A percentile compares a stretch with the other conserved stretches of the same genome.
These are phyloP conservation scores for Isabelozyma rhagii DNA, from an alignment of 805 yeast species.

Conservation along the genomic window DNA sequence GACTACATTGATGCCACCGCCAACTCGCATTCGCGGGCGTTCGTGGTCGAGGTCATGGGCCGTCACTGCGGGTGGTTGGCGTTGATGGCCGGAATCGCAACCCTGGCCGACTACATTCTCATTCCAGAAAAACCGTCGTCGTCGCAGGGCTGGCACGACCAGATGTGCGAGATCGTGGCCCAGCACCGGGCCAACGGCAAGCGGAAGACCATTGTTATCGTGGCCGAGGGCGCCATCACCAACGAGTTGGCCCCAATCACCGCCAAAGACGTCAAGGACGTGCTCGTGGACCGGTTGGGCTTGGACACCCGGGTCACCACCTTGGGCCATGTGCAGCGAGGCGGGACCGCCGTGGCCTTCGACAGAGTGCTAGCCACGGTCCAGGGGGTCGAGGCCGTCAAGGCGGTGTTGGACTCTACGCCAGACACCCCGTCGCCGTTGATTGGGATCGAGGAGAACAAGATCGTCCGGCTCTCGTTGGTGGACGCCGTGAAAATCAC, in stretches of 20 bases:
- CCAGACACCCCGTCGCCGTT: constrained; percentile 93
- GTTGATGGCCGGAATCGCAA: constrained; percentile 94
- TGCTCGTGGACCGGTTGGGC: constrained; percentile 70
- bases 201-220: constrained; percentile 92
- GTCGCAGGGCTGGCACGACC: constrained; percentile 72
- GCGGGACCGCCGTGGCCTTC: constrained; percentile 96
- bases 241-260: constrained; percentile 76
- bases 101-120: constrained; percentile 91
- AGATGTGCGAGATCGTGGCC: constrained; percentile 68
- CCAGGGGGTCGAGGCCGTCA: constrained; percentile 97
- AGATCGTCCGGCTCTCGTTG: constrained; percentile 77
- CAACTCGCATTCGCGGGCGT: constrained; percentile 93
- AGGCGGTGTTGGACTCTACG: constrained; percentile 83
- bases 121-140: constrained; percentile 92
- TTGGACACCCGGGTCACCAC: constrained; percentile 94
- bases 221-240: constrained; percentile 97
- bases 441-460: constrained; percentile 87
- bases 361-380: constrained; percentile 89
- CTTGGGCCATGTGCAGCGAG: constrained; percentile 97
- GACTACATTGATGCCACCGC: constrained; percentile 98
- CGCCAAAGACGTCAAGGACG: constrained; percentile 76
- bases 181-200: constrained; percentile 86
- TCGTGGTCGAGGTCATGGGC: constrained; percentile 98
- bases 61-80: constrained; percentile 99
- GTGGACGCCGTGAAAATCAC: constrained; percentile 89